Conservation (phyloP, 176 grass and related monocot genomes). For the Tuctoria greenei region DNA sequence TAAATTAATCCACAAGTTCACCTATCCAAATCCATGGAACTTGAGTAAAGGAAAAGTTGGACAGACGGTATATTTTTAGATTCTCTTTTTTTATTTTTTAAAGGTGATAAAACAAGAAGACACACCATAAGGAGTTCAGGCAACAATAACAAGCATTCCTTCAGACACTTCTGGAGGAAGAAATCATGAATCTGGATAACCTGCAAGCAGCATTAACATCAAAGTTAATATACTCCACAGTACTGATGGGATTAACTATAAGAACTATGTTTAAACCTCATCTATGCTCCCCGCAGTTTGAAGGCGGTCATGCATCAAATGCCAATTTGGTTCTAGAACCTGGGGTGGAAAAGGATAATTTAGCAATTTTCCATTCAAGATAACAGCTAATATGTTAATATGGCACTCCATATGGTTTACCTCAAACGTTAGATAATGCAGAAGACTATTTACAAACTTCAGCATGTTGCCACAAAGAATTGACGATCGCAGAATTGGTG, state of each 20-base stretch:
- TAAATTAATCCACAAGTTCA: no score
- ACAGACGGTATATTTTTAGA: neutral
- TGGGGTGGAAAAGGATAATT: conserved; percentile 5
- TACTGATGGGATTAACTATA: neutral
- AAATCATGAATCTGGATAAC: conserved; percentile 95
- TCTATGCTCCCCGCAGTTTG: conserved; percentile 93
- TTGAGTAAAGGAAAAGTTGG: no score
- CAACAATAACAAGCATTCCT: conserved; percentile 93
- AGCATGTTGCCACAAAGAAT: conserved; percentile 97
- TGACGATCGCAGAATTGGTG: conserved; percentile 77
- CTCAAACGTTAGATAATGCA: conserved; percentile 99
- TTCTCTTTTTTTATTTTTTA: no score
- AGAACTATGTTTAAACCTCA: conserved; percentile 59
- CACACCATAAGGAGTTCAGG: conserved; percentile 81
- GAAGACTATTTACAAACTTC: conserved; percentile 96
- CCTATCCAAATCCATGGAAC: no score
- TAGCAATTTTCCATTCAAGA: neutral
- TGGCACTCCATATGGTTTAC: conserved; percentile 45
- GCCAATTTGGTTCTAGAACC: conserved; percentile 30
- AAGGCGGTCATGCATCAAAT: conserved; percentile 79
- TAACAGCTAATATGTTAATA: conserved; percentile 23
- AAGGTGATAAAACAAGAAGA: neutral
- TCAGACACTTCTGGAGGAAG: conserved; percentile 97
- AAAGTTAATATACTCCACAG: conserved; percentile 13
- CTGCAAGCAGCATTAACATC: conserved; percentile 54